Conservation (phyloP, 768 basidiomycete species). For the Mycena leptocephala region DNA sequence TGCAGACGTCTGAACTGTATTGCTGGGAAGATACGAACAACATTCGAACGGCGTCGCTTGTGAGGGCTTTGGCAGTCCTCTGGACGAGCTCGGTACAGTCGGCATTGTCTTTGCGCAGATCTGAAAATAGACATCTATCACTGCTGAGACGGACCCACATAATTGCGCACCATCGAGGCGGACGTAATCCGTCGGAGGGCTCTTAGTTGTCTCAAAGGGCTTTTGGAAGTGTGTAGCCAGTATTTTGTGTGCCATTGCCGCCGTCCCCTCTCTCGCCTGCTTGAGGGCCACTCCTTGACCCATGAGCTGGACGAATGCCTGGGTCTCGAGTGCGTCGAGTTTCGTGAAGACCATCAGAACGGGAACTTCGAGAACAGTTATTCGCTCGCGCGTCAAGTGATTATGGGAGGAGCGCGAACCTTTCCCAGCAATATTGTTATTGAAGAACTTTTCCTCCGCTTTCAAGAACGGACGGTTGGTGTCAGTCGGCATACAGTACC, state of each 20-base stretch:
- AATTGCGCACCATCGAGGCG: neutral
- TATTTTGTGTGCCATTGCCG: neutral
- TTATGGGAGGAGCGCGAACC: neutral
- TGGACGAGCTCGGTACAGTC: neutral
- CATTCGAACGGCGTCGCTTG: neutral
- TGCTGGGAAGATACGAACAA: neutral
- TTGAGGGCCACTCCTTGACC: neutral
- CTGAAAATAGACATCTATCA: neutral
- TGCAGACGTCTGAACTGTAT: neutral
- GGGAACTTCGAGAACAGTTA: neutral
- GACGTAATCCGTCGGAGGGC: no score
- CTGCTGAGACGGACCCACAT: neutral
- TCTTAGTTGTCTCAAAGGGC: neutral
- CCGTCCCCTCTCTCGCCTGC: neutral
- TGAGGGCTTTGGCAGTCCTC: neutral
- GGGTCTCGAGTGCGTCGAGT: neutral
- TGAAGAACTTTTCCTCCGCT: neutral
- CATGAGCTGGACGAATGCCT: neutral
- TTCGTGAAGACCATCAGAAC: neutral
- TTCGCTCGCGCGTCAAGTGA: no score
- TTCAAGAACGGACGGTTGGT: neutral
- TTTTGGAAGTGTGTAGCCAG: neutral
- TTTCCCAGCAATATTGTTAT: neutral
- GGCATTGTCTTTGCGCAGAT: neutral
- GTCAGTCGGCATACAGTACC: slow-evolving; percentile 1